phyloP scores from a whole-genome alignment of 1,139 yeast species.

The Hemisphaericaspora xylanilytica region DNA sequence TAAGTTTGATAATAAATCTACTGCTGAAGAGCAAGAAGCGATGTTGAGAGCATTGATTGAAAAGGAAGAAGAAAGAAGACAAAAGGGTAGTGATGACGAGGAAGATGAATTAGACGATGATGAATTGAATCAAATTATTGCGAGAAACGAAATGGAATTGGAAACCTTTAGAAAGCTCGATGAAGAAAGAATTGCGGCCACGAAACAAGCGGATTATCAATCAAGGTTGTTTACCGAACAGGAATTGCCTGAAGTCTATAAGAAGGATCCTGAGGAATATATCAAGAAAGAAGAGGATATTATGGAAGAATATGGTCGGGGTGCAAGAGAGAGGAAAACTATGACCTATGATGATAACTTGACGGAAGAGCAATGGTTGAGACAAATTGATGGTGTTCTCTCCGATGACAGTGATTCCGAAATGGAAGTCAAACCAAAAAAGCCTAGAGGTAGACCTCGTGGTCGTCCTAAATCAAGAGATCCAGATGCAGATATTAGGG shows the following conservation, averaged over 20 bases:
- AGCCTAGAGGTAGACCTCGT: conserved; percentile 27
- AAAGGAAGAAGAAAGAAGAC: conserved; percentile 62
- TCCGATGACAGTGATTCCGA: conserved; percentile 36
- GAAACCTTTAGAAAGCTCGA: conserved; percentile 55
- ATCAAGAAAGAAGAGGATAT: conserved; percentile 44
- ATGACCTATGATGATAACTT: conserved; percentile 64
- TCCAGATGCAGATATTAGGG: conserved; percentile 13
- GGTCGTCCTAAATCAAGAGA: conserved; percentile 19
- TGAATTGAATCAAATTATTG: conserved; percentile 68
- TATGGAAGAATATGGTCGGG: conserved; percentile 55
- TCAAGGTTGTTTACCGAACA: conserved; percentile 54
- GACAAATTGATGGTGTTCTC: conserved; percentile 51
- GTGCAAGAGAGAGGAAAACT: conserved; percentile 63
- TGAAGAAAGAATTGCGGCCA: conserved; percentile 44
- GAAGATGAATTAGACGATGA: conserved; percentile 60
- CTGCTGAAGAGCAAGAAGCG: conserved; percentile 82
- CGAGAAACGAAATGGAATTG: conserved; percentile 63
- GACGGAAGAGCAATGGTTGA: conserved; percentile 78
- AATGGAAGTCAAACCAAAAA: conserved; percentile 21
- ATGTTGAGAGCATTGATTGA: conserved; percentile 66
- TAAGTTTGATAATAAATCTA: conserved; percentile 78
- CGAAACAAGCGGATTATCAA: conserved; percentile 44
- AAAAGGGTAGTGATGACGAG: conserved; percentile 34
- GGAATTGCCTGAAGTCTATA: conserved; percentile 67
- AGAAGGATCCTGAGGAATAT: conserved; percentile 47